Evolutionary conservation across 768 basidiomycete genomes (phyloP).

Genomic region (Hypsizygus marmoreus): DNA sequence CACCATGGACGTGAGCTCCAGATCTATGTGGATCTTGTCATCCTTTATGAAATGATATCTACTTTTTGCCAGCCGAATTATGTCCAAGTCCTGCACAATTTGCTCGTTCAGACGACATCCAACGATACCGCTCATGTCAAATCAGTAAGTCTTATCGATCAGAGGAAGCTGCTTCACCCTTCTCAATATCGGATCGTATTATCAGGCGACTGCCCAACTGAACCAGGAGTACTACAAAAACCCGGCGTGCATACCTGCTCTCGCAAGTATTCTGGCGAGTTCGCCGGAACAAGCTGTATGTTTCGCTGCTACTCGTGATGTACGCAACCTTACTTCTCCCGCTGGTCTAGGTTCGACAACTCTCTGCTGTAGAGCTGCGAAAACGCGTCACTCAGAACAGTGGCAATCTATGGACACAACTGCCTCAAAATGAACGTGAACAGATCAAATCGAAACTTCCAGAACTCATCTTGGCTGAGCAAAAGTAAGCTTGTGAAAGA

Average conservation of each 20-base stretch:
- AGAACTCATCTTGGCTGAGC: constrained; percentile 73
- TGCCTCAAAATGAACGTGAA: constrained; percentile 66
- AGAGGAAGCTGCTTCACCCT: not conserved
- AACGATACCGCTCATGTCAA: constrained; percentile 91
- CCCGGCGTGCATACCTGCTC: constrained; percentile 86
- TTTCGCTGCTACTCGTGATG: constrained; percentile 20
- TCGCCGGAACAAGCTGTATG: constrained; percentile 84
- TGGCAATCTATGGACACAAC: constrained; percentile 78
- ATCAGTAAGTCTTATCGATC: constrained; percentile 58
- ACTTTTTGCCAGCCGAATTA: constrained; percentile 56
- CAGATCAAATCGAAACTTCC: constrained; percentile 87
- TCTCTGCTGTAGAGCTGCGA: constrained; percentile 94
- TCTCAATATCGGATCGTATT: constrained; percentile 5
- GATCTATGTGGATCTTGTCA: constrained; percentile 7
- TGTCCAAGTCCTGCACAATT: constrained; percentile 79
- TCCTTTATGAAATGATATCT: constrained; percentile 19
- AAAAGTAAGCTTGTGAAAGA: constrained; percentile 54
- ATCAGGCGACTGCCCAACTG: constrained; percentile 85
- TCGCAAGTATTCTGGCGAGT: constrained; percentile 83
- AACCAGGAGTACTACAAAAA: constrained; percentile 94
- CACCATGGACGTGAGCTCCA: constrained; percentile 51
- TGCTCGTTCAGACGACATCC: constrained; percentile 82
- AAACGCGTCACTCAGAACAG: constrained; percentile 86
- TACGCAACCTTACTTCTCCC: constrained; percentile 2
- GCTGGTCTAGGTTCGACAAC: constrained; percentile 80